phyloP scores from a whole-genome alignment of 495 filamentous ascomycete species.

The Aspergillus leporis region DNA sequence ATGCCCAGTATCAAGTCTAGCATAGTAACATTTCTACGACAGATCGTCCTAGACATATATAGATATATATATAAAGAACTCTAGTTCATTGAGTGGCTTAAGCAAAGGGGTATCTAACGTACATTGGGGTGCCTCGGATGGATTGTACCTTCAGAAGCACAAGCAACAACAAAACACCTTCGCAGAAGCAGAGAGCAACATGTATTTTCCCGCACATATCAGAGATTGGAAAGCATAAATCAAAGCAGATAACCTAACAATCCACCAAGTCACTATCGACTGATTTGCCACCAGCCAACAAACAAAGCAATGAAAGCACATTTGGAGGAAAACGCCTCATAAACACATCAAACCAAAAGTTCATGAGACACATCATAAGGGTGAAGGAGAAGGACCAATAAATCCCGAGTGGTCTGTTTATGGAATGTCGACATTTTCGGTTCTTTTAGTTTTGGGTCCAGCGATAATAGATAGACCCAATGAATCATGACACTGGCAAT shows the following conservation, averaged over 20 bases:
- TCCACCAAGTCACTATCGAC: not conserved
- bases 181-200: not conserved
- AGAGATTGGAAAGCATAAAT: not conserved
- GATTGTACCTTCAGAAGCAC: not conserved
- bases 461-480: not conserved
- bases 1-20: too few species aligned
- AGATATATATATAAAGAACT: not conserved
- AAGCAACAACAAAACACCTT: not conserved
- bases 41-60: not conserved
- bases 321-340: not conserved
- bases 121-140: conserved; percentile 19
- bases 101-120: conserved; percentile 33
- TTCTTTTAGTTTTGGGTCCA: not conserved
- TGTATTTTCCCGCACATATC: not conserved
- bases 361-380: conserved; percentile 5
- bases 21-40: too few species aligned
- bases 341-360: not conserved
- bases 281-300: not conserved
- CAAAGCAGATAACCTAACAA: conserved; percentile 1
- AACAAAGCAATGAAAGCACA: not conserved
- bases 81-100: conserved; percentile 11
- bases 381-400: not conserved
- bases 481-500: not conserved
- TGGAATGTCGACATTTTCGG: not conserved
- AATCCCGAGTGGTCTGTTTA: not conserved